Evolutionary conservation across 169 alveolate species (phyloP), one percentile per base, ranked within the genome.

Genomic region (Plasmodium coatneyi): DNA sequence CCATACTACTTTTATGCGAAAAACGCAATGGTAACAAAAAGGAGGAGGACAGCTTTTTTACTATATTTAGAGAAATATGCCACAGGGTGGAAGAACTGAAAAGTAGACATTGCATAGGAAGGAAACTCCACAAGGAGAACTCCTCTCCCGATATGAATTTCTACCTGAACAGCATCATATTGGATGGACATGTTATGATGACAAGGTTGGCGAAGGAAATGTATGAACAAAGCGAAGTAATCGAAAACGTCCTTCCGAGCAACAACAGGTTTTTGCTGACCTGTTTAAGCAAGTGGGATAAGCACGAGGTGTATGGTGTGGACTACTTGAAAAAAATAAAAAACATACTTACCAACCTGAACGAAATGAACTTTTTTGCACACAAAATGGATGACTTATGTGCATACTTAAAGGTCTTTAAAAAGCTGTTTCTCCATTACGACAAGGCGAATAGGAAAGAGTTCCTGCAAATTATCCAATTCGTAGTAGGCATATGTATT

Each of bases 241-340:
- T 34, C 39, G 86, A 84, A 43, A 52, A 74, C 30, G 30, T 74
- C 19, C 80, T 87, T 79, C 46, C 89, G 79, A 87, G 19, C 14
- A 54, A 87, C 34, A 87, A 25, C 32, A 70, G 36, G 10, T 80
- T 80, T 41, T n/a, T 91, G 39, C 7, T 54, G 74, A 70, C 70
- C 46, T 91, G 49, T 71, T 80, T 91, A 91, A 81, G 43, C 54
- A 71, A 91, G 32, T 91, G 83, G 92, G 41, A 46, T 14, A 41
- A 39, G 28, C 16, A 80, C 16, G 92, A 91, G 32, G 82, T 91
- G 30, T 81, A 39, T 81, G 34, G 60, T 71, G 81, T 12, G n/a
- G 56, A 60, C 9, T 91, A 70, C 74, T 54, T 81, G 43, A 22
- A 41, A 6, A 91, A 91, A 71, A n/a, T 91, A 22, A 39, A 80